Conservation (phyloP, 129 eudicot species). For the Lonicera japonica region DNA sequence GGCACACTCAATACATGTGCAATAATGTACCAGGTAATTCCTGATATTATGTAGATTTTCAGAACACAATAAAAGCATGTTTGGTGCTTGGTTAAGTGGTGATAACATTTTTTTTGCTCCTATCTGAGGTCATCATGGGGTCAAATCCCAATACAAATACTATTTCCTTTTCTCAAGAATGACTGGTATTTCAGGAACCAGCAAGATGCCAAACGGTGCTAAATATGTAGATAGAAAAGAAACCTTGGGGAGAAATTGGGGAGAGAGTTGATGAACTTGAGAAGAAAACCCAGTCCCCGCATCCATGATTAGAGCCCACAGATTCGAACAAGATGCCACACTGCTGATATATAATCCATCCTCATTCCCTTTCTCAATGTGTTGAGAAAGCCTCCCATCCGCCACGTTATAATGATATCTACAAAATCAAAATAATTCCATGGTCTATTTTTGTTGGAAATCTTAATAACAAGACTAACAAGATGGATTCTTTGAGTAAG, state of each 20-base stretch:
- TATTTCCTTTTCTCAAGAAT: too few species aligned
- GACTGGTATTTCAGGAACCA: too few species aligned
- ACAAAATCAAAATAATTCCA: conserved; percentile 13
- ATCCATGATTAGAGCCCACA: conserved; percentile 95
- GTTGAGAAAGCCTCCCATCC: conserved; percentile 60
- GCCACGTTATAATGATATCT: conserved; percentile 92
- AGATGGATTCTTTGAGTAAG: too few species aligned
- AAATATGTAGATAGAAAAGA: too few species aligned
- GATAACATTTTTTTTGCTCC: too few species aligned
- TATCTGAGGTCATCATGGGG: too few species aligned
- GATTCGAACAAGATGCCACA: conserved; percentile 66
- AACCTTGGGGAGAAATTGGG: conserved; percentile 71
- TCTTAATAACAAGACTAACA: not conserved
- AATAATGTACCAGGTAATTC: too few species aligned
- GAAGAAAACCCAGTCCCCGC: conserved; percentile 71
- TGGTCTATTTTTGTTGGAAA: not conserved
- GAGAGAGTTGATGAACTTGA: conserved; percentile 74
- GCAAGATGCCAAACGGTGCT: not conserved
- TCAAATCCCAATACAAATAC: too few species aligned
- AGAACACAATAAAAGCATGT: too few species aligned
- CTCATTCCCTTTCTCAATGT: conserved; percentile 73
- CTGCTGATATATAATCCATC: conserved; percentile 76
- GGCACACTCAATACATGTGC: too few species aligned
- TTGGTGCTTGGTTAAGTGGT: too few species aligned
- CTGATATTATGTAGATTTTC: too few species aligned